phyloP scores from a whole-genome alignment of 306 rosid genomes.

The Gastrolobium bilobum region DNA sequence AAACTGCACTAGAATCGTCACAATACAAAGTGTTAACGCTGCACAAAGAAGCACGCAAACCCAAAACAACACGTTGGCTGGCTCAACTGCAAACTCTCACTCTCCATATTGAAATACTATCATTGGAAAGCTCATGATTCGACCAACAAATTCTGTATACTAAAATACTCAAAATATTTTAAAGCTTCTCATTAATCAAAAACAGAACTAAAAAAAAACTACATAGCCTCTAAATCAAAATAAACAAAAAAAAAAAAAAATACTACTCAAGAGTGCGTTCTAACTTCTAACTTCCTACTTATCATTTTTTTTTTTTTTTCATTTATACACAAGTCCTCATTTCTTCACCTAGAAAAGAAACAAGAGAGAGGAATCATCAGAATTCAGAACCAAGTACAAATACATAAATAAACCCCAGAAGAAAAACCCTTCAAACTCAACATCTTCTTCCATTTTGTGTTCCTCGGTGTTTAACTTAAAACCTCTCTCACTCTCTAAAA shows the following conservation, averaged over 20 bases:
- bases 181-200: conserved; percentile 53
- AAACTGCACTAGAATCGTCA: conserved; percentile 36
- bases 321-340: conserved; percentile 69
- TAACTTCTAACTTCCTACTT: conserved; percentile 62
- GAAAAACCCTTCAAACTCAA: conserved; percentile 49
- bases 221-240: conserved; percentile 28
- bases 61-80: conserved; percentile 35
- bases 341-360: conserved; percentile 39
- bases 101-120: neutral
- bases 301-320: conserved; percentile 41
- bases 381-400: conserved; percentile 41
- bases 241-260: conserved; percentile 20
- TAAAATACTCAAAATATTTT: conserved; percentile 1
- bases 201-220: conserved; percentile 41
- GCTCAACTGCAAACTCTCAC: conserved; percentile 31
- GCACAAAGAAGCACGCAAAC: conserved; percentile 17
- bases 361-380: conserved; percentile 39
- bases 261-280: conserved; percentile 57
- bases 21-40: conserved; percentile 11
- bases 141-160: neutral
- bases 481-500: neutral
- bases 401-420: conserved; percentile 18
- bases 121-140: neutral
- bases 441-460: neutral
- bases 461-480: conserved; percentile 35